Evolutionary conservation across 495 filamentous ascomycete genomes (phyloP).

Genomic region (Aspergillus sparsus): DNA sequence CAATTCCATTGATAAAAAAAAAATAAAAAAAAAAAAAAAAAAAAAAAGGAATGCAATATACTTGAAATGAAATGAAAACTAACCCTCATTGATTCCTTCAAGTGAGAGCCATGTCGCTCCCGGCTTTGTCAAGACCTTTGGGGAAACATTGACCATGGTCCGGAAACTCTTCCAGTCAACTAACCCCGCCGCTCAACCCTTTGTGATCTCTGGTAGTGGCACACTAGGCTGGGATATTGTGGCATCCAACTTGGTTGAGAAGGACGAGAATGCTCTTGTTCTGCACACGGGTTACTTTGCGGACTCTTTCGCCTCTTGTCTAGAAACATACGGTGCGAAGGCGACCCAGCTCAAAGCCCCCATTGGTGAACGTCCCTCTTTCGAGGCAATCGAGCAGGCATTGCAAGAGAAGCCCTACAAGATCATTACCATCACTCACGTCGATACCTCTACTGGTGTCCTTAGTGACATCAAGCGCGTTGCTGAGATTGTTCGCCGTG

Average conservation of each 20-base stretch:
- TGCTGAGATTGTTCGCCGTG: conserved; percentile 75
- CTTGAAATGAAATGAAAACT: background rate
- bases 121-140: conserved; percentile 86
- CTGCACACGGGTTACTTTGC: conserved; percentile 97
- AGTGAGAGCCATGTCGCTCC: conserved; percentile 92
- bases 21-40: too few species aligned
- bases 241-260: conserved; percentile 84
- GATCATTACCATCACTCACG: conserved; percentile 89
- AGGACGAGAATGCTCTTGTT: conserved; percentile 86
- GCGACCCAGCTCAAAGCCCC: conserved; percentile 87
- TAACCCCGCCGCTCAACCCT: conserved; percentile 79
- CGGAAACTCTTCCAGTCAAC: conserved; percentile 92
- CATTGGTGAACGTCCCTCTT: conserved; percentile 84
- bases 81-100: conserved; percentile 4
- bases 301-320: conserved; percentile 89
- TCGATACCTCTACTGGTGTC: conserved; percentile 95
- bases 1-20: too few species aligned
- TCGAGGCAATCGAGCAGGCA: conserved; percentile 82
- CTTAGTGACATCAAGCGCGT: conserved; percentile 85
- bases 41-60: too few species aligned
- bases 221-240: conserved; percentile 97
- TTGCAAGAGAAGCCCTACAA: conserved; percentile 89
- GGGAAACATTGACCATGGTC: conserved; percentile 82
- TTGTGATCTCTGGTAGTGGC: conserved; percentile 90
- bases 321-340: conserved; percentile 85